Base-by-base conservation (phyloP, 2,329 filamentous ascomycete species). In the Cryoendolithus antarcticus region DNA sequence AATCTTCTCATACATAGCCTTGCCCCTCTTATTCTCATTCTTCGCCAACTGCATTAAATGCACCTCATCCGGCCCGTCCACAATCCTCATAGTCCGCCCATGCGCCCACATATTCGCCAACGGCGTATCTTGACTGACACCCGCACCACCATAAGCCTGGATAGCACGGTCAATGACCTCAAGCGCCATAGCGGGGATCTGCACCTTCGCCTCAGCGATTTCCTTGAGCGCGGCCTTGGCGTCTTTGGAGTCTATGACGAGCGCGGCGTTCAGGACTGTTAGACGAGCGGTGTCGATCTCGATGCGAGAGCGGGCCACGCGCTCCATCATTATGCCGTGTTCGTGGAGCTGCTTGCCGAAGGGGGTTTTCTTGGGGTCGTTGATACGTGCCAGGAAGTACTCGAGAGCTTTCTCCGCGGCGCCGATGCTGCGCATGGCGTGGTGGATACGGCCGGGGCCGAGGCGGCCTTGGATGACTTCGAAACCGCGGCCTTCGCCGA, bases 401-500 rank as follows among this genome's bases (percentile, higher is more conserved):
- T 96, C 89, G 15, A 98, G 75, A 1, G 88, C 91, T 49, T 80
- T 77, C 64, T 98, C 91, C 11, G 91, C 77, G 38, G 86, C 82
- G 38, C 91, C 91, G 57, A 98, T 91, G 44, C 78, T 80, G 48
- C 91, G 80, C 91, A 98, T 98, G 44, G 86, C 86, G 66, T 98
- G 91, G 67, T 98, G 91, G 59, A 98, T 96, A 42, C 91, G 83
- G 27, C 91, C 91, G 1, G 91, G 91, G 1, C 91, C 91, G 15
- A 98, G 80, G 51, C 91, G 85, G 42, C 91, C 91, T 62, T 98
- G 91, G 57, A 98, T 95, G 58, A 98, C 94, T 64, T 98, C 91
- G 61, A 98, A 98, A 12, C 91, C 91, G 47, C 85, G 79, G 48
- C 91, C 91, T 61, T 91, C 85, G 44, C 91, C 89, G 3, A 98